phyloP scores from a whole-genome alignment of 345 rosid genomes.

The Sonneratia alba region DNA sequence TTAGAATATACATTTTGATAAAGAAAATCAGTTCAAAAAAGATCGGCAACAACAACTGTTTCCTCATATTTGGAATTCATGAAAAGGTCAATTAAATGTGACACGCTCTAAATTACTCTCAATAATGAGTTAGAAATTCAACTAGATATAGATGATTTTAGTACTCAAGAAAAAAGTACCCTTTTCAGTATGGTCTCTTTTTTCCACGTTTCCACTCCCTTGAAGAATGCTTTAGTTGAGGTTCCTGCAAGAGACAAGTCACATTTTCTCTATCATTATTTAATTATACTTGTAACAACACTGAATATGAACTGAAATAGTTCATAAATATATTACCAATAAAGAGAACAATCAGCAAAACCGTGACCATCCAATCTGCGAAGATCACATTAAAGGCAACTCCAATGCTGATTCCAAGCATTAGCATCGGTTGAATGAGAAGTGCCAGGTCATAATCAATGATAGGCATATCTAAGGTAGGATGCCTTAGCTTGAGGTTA shows the following conservation, averaged over 20 bases:
- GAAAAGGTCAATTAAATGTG: not conserved
- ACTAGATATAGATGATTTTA: not conserved
- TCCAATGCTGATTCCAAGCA: conserved; percentile 75
- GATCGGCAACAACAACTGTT: not conserved
- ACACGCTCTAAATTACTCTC: not conserved
- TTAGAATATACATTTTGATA: not conserved
- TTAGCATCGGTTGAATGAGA: conserved; percentile 79
- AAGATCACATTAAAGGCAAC: conserved; percentile 67
- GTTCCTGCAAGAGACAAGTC: conserved; percentile 19
- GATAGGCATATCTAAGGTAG: conserved; percentile 62
- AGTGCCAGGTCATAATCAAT: conserved; percentile 78
- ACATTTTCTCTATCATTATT: not conserved
- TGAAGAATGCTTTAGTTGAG: conserved; percentile 33
- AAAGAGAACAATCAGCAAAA: conserved; percentile 69
- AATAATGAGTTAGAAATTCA: not conserved
- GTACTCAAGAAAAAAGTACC: conserved; percentile 13
- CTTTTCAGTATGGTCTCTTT: conserved; percentile 34
- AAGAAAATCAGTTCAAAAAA: not conserved
- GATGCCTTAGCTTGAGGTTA: conserved; percentile 65
- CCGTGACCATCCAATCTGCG: conserved; percentile 80
- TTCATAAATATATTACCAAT: conserved; percentile 26
- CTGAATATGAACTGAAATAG: not conserved
- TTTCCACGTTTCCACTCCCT: conserved; percentile 39
- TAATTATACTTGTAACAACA: not conserved
- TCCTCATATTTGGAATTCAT: not conserved